Percentiles rank a stretch among this genome's conserved stretches.
Evolutionary conservation across 805 yeast species (phyloP).

Genomic region (Cyberlindnera suaveolens): DNA sequence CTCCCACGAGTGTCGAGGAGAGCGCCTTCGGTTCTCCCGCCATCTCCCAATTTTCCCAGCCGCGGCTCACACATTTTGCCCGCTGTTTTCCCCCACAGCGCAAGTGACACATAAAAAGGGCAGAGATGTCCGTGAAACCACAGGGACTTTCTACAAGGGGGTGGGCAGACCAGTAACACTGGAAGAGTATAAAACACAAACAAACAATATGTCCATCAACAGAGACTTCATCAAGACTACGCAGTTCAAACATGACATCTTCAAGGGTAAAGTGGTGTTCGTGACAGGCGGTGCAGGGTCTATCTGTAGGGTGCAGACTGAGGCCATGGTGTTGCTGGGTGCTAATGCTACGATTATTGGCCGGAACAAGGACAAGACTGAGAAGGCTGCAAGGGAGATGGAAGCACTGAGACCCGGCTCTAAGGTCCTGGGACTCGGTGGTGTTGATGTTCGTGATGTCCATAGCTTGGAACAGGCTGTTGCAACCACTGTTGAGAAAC

Average conservation of each 20-base stretch:
- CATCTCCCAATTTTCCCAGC: too few relatives aligned
- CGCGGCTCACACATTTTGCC: too few relatives aligned
- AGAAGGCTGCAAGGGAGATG: conserved; percentile 61
- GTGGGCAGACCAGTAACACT: too few relatives aligned
- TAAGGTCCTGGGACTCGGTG: conserved; percentile 64
- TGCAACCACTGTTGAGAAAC: conserved; percentile 50
- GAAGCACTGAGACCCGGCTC: conserved; percentile 49
- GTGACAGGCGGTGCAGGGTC: conserved; percentile 97
- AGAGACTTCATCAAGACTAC: conserved; percentile 23
- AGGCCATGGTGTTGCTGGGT: conserved; percentile 77
- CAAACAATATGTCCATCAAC: conserved; percentile 13
- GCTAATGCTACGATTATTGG: conserved; percentile 86
- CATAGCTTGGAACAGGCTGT: conserved; percentile 58
- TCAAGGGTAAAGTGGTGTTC: conserved; percentile 79
- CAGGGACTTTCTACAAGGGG: too few relatives aligned
- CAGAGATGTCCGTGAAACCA: too few relatives aligned
- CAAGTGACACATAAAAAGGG: too few relatives aligned
- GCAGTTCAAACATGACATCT: conserved; percentile 53
- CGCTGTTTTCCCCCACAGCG: too few relatives aligned
- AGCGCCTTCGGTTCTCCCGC: too few relatives aligned
- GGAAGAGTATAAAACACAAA: too few relatives aligned
- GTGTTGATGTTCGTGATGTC: conserved; percentile 73
- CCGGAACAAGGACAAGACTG: conserved; percentile 62
- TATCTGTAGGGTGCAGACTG: conserved; percentile 87
- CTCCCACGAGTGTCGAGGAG: too few relatives aligned